Evolutionary conservation across 345 rosid species (phyloP), one percentile per base, ranked within the genome.

Genomic region (Pugionium cornutum): DNA sequence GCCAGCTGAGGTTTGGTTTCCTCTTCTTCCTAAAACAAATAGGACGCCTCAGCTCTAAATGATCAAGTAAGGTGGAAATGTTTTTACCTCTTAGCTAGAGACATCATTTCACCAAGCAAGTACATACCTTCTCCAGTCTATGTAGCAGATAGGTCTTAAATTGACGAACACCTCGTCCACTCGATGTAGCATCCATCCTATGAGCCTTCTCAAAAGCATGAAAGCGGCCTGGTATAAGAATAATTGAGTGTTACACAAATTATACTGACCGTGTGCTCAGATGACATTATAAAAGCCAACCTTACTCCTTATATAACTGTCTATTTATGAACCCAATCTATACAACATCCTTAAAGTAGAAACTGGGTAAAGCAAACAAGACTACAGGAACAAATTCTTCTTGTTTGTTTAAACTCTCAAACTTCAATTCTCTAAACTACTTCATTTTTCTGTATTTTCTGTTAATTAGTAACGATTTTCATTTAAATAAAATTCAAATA

Each of bases 171-270:
- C 99, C 97, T 3, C 85, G 86, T 64, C 97, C 99, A 58, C 35
- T 48, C 29, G 97, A 75, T 2, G 68, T 58, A 50, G 84, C 83
- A 68, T 89, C 91, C 83, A 79, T 80, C 72, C 4, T 65, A 75
- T 90, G 96, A 79, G 96, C 96, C 75, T 64, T 85, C 85, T 92
- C 99, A 41, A 90, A 82, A 27, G 95, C 99, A 81, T 81, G 82
- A 78, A 86, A 86, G n/a, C 97, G 99, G 66, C 99, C 99, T 92
- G 65, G 55, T 4, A 31, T 53, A 6, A 26, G 7, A 51, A 0
- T 3, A 28, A 43, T 28, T 7, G 3, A 10, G 30, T 34, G 54
- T 43, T 9, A 42, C 69, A n/a, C 26, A 37, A 27, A 6, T 10
- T 10, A 34, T 47, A 10, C 3, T 5, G 4, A 31, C 51, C 25